A percentile compares a stretch with the other conserved stretches of the same genome.
Conservation (phyloP, 1,284 basidiomycete genomes). For the Neotropicomus parvogracilis region DNA sequence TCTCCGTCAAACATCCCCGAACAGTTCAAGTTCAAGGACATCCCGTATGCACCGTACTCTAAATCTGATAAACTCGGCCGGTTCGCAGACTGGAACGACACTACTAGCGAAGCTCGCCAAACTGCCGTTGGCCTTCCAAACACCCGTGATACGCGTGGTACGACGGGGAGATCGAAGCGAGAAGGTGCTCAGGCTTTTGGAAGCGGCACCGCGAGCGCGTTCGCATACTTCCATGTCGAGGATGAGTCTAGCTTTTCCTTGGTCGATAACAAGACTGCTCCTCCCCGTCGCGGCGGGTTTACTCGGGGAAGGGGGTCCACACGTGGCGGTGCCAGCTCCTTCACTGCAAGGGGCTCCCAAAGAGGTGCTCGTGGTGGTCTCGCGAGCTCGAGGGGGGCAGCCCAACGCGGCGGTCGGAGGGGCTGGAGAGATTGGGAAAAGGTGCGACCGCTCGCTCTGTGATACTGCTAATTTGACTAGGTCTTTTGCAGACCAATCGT, state of each 20-base stretch:
- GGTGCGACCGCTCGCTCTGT: slow-evolving; percentile 40
- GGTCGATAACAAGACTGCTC: slow-evolving; percentile 81
- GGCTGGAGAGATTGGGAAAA: slow-evolving; percentile 97
- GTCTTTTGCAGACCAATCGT: slow-evolving; percentile 66
- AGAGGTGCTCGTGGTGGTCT: slow-evolving; percentile 46
- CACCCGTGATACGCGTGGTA: slow-evolving; percentile 48
- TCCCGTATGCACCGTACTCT: slow-evolving; percentile 95
- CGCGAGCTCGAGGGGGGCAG: slow-evolving; percentile 37
- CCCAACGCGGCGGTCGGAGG: slow-evolving; percentile 64
- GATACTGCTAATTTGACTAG: slow-evolving; percentile 7
- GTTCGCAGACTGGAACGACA: slow-evolving; percentile 96
- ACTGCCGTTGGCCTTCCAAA: slow-evolving; percentile 48
- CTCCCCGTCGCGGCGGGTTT: slow-evolving; percentile 63
- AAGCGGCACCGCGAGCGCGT: slow-evolving; percentile 87
- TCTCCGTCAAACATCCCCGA: slow-evolving; percentile 71
- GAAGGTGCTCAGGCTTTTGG: slow-evolving; percentile 71
- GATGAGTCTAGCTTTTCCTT: slow-evolving; percentile 98
- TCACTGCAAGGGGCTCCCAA: slow-evolving; percentile 44
- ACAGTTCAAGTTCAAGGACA: slow-evolving; percentile 84
- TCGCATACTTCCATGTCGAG: slow-evolving; percentile 97
- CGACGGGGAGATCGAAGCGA: slow-evolving; percentile 53
- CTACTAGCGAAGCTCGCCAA: slow-evolving; percentile 62
- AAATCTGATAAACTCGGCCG: slow-evolving; percentile 98
- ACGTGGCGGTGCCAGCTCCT: slow-evolving; percentile 45
- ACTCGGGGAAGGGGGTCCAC: slow-evolving; percentile 53